A percentile compares a stretch with the other conserved stretches of the same genome.
Conservation (phyloP, 1,139 yeast species). For the Debaryomyces subglobosus region DNA sequence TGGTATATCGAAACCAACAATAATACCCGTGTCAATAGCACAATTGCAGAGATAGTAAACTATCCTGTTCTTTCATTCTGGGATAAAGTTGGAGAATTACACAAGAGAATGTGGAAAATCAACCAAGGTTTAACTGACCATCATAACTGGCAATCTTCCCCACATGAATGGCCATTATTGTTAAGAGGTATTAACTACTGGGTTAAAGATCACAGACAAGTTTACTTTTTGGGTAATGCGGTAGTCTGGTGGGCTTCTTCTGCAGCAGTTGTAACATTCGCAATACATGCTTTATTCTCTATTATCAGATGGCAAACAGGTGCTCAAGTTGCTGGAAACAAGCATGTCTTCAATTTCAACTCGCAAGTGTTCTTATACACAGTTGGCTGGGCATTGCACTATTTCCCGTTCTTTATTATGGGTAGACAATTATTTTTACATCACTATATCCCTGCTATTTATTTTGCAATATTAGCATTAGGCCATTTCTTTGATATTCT, state of each 20-base stretch:
- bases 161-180: conserved; percentile 87
- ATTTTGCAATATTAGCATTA: conserved; percentile 82
- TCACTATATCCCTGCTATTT: conserved; percentile 89
- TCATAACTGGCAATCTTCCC: conserved; percentile 87
- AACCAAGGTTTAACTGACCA: conserved; percentile 83
- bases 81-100: conserved; percentile 75
- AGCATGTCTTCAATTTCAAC: conserved; percentile 70
- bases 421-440: conserved; percentile 92
- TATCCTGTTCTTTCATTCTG: conserved; percentile 68
- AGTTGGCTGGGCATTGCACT: conserved; percentile 84
- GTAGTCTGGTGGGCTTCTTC: conserved; percentile 89
- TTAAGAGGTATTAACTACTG: conserved; percentile 95
- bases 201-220: conserved; percentile 75
- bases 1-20: conserved; percentile 89
- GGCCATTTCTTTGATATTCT: conserved; percentile 81
- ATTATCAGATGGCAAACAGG: conserved; percentile 81
- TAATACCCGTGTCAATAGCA: conserved; percentile 35
- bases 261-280: conserved; percentile 56
- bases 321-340: conserved; percentile 46
- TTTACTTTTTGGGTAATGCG: conserved; percentile 89
- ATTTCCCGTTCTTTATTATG: conserved; percentile 88
- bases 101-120: conserved; percentile 88
- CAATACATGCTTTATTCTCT: conserved; percentile 54
- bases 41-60: conserved; percentile 40
- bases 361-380: conserved; percentile 67